Evolutionary conservation across 768 basidiomycete species (phyloP), one percentile per base, ranked within the genome.

Genomic region (Austroboletus festivus): DNA sequence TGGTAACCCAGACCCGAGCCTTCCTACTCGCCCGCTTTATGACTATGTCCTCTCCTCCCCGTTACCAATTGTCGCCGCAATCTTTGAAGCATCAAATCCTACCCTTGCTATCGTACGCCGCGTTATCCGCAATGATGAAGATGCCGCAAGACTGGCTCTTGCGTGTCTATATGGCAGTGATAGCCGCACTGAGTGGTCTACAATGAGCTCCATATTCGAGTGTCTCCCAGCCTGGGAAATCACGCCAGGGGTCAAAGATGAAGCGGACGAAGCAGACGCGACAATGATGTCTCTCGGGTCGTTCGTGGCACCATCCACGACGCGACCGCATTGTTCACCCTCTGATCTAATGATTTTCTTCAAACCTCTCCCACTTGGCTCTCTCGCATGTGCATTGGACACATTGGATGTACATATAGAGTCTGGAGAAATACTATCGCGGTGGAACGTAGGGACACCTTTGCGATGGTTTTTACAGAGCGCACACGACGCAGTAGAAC

Each of bases 331-430:
- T 34, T 80, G 72, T 60, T 80, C 80, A 11, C 72, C 94, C 3
- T 71, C 77, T 9, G 89, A 93, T 51, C 73, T 97, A 7, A 72
- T 88, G 50, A 55, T 85, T 2, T 94, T 93, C 72, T 93, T 96
- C 73, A 76, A 80, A 47, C 86, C 89, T 2, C 74, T 97, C 5
- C 82, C 87, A 0, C 68, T 85, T 18, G 68, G 80, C 3, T 81
- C 88, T 1, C 73, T 97, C 8, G 94, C 93, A 0, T 79, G 81
- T 44, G 83, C 85, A 6, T 79, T 99, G 34, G 95, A 99, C 63
- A 82, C 93, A 43, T 77, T 97, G 44, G 95, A 98, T 67, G 81
- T 95, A 2, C 95, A 98, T 65, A 78, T 99, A 12, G 91, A 96
- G 61, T 88, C 89, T 0, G 94, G 91, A 19, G 95, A 98, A 67